phyloP scores from a whole-genome alignment of 2,329 filamentous ascomycete genomes.

The Colletotrichum simmondsii region DNA sequence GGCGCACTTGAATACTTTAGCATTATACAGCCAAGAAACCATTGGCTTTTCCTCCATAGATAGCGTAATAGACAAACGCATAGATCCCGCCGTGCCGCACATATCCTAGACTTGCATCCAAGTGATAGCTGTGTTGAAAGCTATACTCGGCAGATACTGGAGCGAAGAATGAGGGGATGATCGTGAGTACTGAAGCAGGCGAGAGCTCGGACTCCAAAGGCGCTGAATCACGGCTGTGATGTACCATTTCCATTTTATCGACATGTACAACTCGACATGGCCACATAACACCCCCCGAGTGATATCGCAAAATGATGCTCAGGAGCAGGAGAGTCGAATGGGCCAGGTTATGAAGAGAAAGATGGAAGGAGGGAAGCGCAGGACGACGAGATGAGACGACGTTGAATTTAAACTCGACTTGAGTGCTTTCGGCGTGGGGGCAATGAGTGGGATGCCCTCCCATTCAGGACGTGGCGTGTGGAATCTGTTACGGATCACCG shows the following conservation, averaged over 20 bases:
- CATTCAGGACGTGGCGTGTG: conserved; percentile 26
- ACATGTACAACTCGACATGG: not conserved
- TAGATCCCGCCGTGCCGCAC: too few relatives aligned
- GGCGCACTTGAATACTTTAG: conserved; percentile 8
- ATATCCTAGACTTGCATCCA: too few relatives aligned
- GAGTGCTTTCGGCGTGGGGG: conserved; percentile 35
- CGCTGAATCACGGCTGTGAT: not conserved
- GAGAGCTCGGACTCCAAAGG: not conserved
- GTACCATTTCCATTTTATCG: not conserved
- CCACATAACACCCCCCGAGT: conserved; percentile 21
- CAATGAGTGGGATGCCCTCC: conserved; percentile 31
- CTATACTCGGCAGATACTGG: too few relatives aligned
- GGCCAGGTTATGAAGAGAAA: not conserved
- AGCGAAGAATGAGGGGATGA: not conserved
- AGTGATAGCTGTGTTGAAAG: too few relatives aligned
- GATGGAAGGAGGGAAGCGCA: not conserved
- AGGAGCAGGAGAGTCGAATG: conserved; percentile 21
- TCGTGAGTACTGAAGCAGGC: not conserved
- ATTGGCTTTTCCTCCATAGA: conserved; percentile 4
- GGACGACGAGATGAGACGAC: conserved; percentile 33
- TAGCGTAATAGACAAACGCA: conserved; percentile 5
- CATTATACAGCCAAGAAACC: conserved; percentile 15
- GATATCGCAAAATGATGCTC: conserved; percentile 36
- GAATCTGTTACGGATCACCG: conserved; percentile 31
- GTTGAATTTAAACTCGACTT: conserved; percentile 37